Percentiles rank a stretch among this genome's conserved stretches.
phyloP scores from a whole-genome alignment of 495 filamentous ascomycete genomes.

The Penicillium canariense region DNA sequence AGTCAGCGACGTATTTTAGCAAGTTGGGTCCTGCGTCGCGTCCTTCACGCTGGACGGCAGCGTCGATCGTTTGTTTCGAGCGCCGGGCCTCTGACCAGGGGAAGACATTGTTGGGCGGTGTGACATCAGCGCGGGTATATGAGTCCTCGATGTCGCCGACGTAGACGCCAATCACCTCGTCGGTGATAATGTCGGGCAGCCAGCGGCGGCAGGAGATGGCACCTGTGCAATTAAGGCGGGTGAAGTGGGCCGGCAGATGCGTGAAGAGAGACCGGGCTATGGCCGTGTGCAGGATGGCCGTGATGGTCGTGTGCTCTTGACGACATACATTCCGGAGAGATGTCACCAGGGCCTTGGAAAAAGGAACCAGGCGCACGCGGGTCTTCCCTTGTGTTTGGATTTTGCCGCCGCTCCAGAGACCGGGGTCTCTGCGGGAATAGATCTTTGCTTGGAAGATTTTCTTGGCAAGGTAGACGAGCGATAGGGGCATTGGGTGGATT shows the following conservation, averaged over 20 bases:
- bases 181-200: constrained; percentile 31
- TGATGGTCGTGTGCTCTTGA: constrained; percentile 37
- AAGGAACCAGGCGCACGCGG: constrained; percentile 15
- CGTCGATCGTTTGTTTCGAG: constrained; percentile 29
- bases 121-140: constrained; percentile 12
- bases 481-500: constrained; percentile 27
- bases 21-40: constrained; percentile 34
- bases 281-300: constrained; percentile 32
- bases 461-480: constrained; percentile 22
- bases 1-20: constrained; percentile 37
- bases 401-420: constrained; percentile 27
- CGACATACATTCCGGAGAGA: constrained; percentile 26
- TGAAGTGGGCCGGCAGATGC: constrained; percentile 24
- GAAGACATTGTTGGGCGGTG: constrained; percentile 8
- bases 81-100: constrained; percentile 40
- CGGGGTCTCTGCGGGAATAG: constrained; percentile 17
- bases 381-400: constrained; percentile 22
- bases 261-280: constrained; percentile 36
- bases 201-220: constrained; percentile 36
- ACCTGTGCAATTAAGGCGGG: constrained; percentile 20
- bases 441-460: constrained; percentile 30
- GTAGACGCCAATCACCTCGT: constrained; percentile 41
- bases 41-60: constrained; percentile 30
- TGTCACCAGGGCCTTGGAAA: constrained; percentile 20
- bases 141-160: constrained; percentile 27